Conservation (phyloP, 2,329 filamentous ascomycete species). For the Byssochlamys sp. region DNA sequence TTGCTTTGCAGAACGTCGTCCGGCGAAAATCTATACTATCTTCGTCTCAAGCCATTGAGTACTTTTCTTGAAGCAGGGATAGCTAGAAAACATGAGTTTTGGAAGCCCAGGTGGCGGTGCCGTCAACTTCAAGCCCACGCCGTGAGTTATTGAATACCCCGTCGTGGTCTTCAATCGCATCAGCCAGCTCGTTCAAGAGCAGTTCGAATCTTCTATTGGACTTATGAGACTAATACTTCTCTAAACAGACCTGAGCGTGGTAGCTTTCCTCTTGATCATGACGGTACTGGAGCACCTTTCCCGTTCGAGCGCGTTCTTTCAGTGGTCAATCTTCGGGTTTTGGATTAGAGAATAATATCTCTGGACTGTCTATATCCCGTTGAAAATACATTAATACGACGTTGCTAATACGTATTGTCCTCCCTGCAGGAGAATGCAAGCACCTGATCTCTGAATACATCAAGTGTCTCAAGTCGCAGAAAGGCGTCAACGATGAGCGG, state of each 20-base stretch:
- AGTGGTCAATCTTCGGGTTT: neutral
- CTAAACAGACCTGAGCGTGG: conserved; percentile 68
- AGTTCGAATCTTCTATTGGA: neutral
- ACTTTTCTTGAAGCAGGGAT: neutral
- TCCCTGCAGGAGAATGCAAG: conserved; percentile 72
- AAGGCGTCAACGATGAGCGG: conserved; percentile 74
- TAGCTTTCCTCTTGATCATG: conserved; percentile 92
- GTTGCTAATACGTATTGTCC: conserved; percentile 1
- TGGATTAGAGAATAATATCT: neutral
- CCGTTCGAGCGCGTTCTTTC: neutral
- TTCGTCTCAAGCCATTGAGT: neutral
- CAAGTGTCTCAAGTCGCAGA: conserved; percentile 71
- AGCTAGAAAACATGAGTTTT: conserved; percentile 42
- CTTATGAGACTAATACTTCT: neutral
- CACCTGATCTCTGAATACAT: conserved; percentile 77
- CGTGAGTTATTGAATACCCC: conserved; percentile 42
- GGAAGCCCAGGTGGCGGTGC: conserved; percentile 60
- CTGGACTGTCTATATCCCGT: neutral
- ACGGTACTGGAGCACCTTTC: conserved; percentile 47
- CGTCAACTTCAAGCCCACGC: conserved; percentile 57
- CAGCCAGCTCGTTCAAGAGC: neutral
- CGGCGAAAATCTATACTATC: neutral
- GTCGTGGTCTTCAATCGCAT: neutral
- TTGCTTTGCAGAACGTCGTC: neutral
- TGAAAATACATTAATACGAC: neutral